Conservation (phyloP, 2,329 filamentous ascomycete genomes). For the Lecanicillium sp. region DNA sequence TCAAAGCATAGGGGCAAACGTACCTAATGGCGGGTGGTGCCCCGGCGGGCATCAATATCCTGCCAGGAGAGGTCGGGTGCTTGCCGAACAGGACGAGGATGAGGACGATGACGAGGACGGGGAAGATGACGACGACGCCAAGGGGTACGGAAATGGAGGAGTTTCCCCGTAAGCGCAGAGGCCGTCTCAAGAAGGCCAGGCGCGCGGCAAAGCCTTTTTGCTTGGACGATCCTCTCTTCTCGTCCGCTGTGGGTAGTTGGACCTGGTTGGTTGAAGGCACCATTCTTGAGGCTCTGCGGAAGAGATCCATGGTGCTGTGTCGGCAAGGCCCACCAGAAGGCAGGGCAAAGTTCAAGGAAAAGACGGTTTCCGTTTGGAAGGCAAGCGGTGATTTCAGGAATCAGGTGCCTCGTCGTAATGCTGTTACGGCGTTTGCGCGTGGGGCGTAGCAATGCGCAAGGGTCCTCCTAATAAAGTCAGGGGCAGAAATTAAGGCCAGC, state of each 20-base stretch:
- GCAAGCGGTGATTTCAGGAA: too few species aligned
- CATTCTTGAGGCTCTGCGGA: slow-evolving; percentile 46
- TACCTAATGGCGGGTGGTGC: slow-evolving; percentile 86
- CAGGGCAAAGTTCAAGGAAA: too few species aligned
- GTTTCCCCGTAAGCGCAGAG: slow-evolving; percentile 83
- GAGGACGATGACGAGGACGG: slow-evolving; percentile 81
- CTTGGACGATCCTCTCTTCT: slow-evolving; percentile 34
- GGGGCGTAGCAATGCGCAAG: too few species aligned
- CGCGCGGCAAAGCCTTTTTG: slow-evolving; percentile 36
- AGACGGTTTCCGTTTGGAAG: too few species aligned
- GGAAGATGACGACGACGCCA: slow-evolving; percentile 87
- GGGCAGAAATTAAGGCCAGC: too few species aligned
- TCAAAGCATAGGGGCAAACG: slow-evolving; percentile 16
- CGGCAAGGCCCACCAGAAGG: too few species aligned
- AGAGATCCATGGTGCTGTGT: slow-evolving; percentile 43
- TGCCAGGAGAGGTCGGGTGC: slow-evolving; percentile 75
- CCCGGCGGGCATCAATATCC: slow-evolving; percentile 80
- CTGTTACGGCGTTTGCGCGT: too few species aligned
- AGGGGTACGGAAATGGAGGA: slow-evolving; percentile 88
- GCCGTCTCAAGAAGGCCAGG: slow-evolving; percentile 76
- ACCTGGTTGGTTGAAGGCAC: slow-evolving; percentile 31
- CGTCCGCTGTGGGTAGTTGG: slow-evolving; percentile 42
- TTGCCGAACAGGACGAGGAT: slow-evolving; percentile 84
- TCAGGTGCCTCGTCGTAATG: too few species aligned
- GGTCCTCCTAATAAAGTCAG: too few species aligned